Conservation (phyloP, 2,329 filamentous ascomycete genomes). For the Diplocarpon mali region DNA sequence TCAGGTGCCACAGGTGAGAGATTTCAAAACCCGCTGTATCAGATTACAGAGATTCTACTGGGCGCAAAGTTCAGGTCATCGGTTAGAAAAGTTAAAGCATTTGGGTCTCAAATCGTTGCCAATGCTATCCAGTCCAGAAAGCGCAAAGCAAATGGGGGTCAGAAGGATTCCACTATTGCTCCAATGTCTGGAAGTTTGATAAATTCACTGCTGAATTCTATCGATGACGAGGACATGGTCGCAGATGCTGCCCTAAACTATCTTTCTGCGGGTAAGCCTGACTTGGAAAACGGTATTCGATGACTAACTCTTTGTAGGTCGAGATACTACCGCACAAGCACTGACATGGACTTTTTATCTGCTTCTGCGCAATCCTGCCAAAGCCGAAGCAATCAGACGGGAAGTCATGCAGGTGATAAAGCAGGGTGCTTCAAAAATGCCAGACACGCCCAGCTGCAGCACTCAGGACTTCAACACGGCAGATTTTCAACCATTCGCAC, state of each 20-base stretch:
- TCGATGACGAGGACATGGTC: constrained; percentile 43
- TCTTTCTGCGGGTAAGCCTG: constrained; percentile 41
- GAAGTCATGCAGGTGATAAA: constrained; percentile 29
- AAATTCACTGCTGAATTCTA: constrained; percentile 46
- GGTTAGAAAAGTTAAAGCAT: constrained; percentile 39
- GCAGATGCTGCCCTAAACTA: constrained; percentile 57
- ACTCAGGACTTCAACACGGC: constrained; percentile 9
- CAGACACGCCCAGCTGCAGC: neutral
- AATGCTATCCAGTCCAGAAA: constrained; percentile 37
- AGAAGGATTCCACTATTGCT: constrained; percentile 16
- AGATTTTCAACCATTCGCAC: constrained; percentile 24
- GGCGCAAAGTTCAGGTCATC: constrained; percentile 38
- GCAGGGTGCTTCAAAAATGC: constrained; percentile 4
- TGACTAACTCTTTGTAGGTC: constrained; percentile 28
- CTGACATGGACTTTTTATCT: constrained; percentile 54
- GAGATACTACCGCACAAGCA: constrained; percentile 54
- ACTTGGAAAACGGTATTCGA: neutral
- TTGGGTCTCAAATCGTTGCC: constrained; percentile 46
- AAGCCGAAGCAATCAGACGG: constrained; percentile 31
- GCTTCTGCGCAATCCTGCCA: constrained; percentile 39
- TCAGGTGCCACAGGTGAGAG: constrained; percentile 48
- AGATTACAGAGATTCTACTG: constrained; percentile 43
- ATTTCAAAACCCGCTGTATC: constrained; percentile 57
- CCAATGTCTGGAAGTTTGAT: constrained; percentile 45
- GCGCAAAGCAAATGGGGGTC: constrained; percentile 11